Evolutionary conservation across 352 stramenopile species (phyloP), one percentile per base, ranked within the genome.

Genomic region (Phytophthora colocasiae): DNA sequence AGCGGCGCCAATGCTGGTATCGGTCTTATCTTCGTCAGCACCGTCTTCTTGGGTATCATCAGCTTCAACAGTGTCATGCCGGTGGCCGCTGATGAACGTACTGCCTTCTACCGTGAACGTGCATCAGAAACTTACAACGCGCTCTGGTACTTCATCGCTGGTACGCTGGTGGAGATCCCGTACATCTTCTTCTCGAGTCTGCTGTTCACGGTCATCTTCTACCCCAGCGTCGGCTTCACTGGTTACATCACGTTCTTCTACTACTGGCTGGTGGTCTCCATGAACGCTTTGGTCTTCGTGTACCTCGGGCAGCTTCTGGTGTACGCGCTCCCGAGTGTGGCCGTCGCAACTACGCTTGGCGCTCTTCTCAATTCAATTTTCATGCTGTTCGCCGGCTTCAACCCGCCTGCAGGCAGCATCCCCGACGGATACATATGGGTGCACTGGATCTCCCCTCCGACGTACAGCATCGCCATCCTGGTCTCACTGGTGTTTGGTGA

Each of bases 51-150:
- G 29, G 79, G 80, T 8, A 32, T 70, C 14, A 70, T 70, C 48
- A 78, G 75, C 32, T 89, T 71, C 27, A 71, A 71, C 48, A 71
- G 55, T 22, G 63, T 71, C 34, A 71, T 71, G 55, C 63, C 54
- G 12, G 56, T 71, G 0, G 55, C 63, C 22, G 48, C 63, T 4
- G 56, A 66, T n/a, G 63, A 69, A 39, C 54, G 62, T 6, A 60
- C 62, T 5, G 73, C 73, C 80, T 34, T 96, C 68, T 98, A 98
- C 84, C 80, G 93, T 9, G 94, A 98, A 70, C 91, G 96, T 32
- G 85, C 90, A 6, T 85, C 86, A 11, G 49, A 90, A 43, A 97
- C 94, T 46, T 98, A 98, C 60, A 77, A 85, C 32, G 63, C 82
- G 19, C 54, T 74, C 7, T 81, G 85, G 50, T 92, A 97, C 57